Base-by-base conservation (phyloP, 2,329 filamentous ascomycete genomes). In the Alternaria brassicae region DNA sequence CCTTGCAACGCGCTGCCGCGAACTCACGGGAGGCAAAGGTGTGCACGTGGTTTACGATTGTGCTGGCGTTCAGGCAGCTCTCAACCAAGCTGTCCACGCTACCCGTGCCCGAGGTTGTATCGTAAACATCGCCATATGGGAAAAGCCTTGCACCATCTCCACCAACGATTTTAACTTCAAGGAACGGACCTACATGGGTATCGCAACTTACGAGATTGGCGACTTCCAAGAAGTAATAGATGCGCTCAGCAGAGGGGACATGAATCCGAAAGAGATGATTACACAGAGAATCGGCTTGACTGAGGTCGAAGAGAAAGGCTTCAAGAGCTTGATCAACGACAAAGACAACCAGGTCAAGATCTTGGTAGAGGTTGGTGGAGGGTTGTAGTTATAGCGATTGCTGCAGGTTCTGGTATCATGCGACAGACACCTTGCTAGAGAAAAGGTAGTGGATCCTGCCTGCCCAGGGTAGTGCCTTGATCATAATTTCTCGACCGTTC, bases 51-150 rank as follows among this genome's bases (percentile, higher is more conserved):
- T 79, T 0, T 86, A 82, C 61, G 84, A 86, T 64, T 82, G 81
- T 28, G 83, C 84, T 2, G 84, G 84, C 10, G 82, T 85, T 12
- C 84, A 85, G 65, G 67, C 77, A 4, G 82, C 79, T 7, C 76
- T 86, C 6, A 81, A 85, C 53, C 73, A 79, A 52, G 83, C 82
- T 1, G 76, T 85, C 12, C 77, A 80, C 37, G 81, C 82, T 0
- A 75, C 83, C 30, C 79, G 82, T 37, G 81, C 82, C 12, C 68
- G 82, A 41, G 84, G 83, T 3, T 84, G 82, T 2, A 76, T 85
- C 28, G 80, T 86, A 55, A 86, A 86, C 55, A 83, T 86, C 51
- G 84, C 84, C 8, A 82, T 86, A 36, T 85, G 83, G 83, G 83
- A 84, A 71, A 84, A 84, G 69, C 71, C 79, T n/a, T 81, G 79